These are phyloP conservation scores for Darksidea phi DNA, from an alignment of 495 filamentous ascomycete genomes.

Conservation along the genomic window DNA sequence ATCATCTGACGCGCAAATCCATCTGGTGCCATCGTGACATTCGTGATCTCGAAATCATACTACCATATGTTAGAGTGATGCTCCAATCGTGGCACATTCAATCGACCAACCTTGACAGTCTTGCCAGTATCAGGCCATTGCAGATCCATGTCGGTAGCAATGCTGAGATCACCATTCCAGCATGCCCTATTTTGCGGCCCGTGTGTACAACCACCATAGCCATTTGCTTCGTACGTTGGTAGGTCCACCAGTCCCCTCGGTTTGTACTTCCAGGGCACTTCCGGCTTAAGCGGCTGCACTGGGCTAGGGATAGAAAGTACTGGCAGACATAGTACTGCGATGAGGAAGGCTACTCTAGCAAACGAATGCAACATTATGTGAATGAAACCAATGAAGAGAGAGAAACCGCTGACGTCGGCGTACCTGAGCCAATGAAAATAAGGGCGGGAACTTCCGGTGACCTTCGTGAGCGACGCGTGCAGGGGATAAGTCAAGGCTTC, in stretches of 20 bases:
- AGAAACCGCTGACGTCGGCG: slow-evolving; percentile 1
- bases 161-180: slow-evolving; percentile 24
- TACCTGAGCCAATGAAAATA: slow-evolving; percentile 18
- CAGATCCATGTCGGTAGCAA: slow-evolving; percentile 31
- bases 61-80: not conserved
- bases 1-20: slow-evolving; percentile 24
- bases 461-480: not conserved
- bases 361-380: slow-evolving; percentile 27
- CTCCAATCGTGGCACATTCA: not conserved
- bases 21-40: slow-evolving; percentile 26
- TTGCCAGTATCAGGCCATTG: slow-evolving; percentile 33
- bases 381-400: not conserved
- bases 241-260: slow-evolving; percentile 11
- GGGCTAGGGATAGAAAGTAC: slow-evolving; percentile 16
- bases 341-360: slow-evolving; percentile 8
- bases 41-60: slow-evolving; percentile 34
- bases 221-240: not conserved
- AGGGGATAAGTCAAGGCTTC: not conserved
- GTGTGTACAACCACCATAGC: slow-evolving; percentile 18
- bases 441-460: not conserved
- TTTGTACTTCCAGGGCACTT: slow-evolving; percentile 27
- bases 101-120: slow-evolving; percentile 20
- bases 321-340: slow-evolving; percentile 18
- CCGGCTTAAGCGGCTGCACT: not conserved
- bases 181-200: slow-evolving; percentile 19